phyloP scores from a whole-genome alignment of 2,329 filamentous ascomycete genomes.

The Thermothelomyces thermophilus region DNA sequence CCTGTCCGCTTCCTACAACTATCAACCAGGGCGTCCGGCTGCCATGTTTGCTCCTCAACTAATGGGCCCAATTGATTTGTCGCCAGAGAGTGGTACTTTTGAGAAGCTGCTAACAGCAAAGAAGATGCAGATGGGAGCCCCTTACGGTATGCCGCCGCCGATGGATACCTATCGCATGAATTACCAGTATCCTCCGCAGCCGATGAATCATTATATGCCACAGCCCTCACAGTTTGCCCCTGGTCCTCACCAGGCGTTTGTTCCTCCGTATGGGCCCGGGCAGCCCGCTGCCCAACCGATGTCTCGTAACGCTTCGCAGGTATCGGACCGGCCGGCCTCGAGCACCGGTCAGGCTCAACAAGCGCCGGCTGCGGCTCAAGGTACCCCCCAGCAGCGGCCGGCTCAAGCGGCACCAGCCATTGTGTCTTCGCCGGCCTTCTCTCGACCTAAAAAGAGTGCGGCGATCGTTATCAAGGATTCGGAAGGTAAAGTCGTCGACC shows the following conservation, averaged over 20 bases:
- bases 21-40: slow-evolving; percentile 26
- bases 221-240: slow-evolving; percentile 41
- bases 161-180: slow-evolving; percentile 27
- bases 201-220: slow-evolving; percentile 44
- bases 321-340: slow-evolving; percentile 58
- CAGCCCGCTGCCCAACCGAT: slow-evolving; percentile 57
- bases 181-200: slow-evolving; percentile 32
- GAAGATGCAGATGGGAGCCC: slow-evolving; percentile 51
- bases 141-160: slow-evolving; percentile 21
- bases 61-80: slow-evolving; percentile 48
- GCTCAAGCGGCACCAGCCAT: slow-evolving; percentile 46
- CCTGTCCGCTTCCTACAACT: slow-evolving; percentile 22
- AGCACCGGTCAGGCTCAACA: slow-evolving; percentile 60
- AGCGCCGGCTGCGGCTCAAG: slow-evolving; percentile 53
- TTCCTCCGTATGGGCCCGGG: slow-evolving; percentile 32
- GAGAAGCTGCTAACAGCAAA: slow-evolving; percentile 64
- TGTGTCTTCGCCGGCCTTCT: slow-evolving; percentile 37
- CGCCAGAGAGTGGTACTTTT: slow-evolving; percentile 63
- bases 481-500: slow-evolving; percentile 69
- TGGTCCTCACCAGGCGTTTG: slow-evolving; percentile 44
- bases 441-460: slow-evolving; percentile 59
- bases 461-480: slow-evolving; percentile 80
- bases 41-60: slow-evolving; percentile 27
- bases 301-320: slow-evolving; percentile 77
- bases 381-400: slow-evolving; percentile 56